A percentile compares a stretch with the other conserved stretches of the same genome.
Evolutionary conservation across 2,329 filamentous ascomycete species (phyloP).

Genomic region (Ophidiomyces ophidiicola): DNA sequence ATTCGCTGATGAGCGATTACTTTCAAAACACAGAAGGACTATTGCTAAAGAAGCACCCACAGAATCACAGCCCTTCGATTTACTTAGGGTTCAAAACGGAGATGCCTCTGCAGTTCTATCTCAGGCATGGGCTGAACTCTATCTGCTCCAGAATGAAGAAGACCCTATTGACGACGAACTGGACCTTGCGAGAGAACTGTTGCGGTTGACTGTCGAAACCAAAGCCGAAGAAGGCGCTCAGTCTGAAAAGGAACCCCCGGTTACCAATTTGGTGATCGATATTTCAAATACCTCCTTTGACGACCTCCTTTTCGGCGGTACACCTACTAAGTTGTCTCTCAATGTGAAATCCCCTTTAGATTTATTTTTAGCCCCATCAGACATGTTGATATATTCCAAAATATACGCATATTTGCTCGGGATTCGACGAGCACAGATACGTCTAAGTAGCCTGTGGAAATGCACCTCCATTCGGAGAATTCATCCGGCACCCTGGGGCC

Average conservation of each 20-base stretch:
- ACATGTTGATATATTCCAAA: conserved; percentile 68
- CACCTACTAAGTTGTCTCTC: conserved; percentile 57
- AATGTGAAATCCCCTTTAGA: conserved; percentile 72
- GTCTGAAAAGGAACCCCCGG: conserved; percentile 18
- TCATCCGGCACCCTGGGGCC: conserved; percentile 58
- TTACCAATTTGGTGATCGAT: conserved; percentile 22
- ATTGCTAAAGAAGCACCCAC: conserved; percentile 1
- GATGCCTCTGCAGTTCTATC: conserved; percentile 67
- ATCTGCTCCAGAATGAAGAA: conserved; percentile 65
- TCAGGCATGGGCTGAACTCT: conserved; percentile 67
- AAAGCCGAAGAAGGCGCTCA: neutral
- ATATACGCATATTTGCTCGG: conserved; percentile 80
- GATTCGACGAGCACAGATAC: conserved; percentile 72
- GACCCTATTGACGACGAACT: conserved; percentile 61
- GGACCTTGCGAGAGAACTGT: conserved; percentile 65
- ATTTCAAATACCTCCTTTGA: conserved; percentile 48
- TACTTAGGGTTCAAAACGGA: conserved; percentile 67
- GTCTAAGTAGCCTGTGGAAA: conserved; percentile 77
- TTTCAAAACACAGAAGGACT: conserved; percentile 55
- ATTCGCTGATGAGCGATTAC: conserved; percentile 69
- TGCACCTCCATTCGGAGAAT: conserved; percentile 64
- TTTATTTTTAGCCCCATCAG: conserved; percentile 65
- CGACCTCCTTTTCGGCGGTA: conserved; percentile 71
- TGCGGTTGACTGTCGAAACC: conserved; percentile 43
- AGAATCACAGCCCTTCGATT: conserved; percentile 40